Evolutionary conservation across 2,329 filamentous ascomycete genomes (phyloP).

Genomic region (Dactylellina leptospora): DNA sequence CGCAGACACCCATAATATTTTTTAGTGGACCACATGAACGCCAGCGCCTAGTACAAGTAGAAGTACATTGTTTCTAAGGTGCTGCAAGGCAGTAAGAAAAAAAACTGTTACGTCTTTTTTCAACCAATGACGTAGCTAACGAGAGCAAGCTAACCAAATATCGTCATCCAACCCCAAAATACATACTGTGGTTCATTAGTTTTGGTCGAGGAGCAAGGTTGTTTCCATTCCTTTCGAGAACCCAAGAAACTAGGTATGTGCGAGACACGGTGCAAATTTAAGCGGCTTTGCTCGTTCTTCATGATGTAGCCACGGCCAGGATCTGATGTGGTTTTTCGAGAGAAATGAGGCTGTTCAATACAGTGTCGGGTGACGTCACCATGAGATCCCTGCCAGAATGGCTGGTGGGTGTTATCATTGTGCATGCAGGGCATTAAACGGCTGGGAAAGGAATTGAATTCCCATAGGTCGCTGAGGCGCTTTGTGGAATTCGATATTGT

Average conservation of each 20-base stretch:
- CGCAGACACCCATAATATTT: conserved; percentile 23
- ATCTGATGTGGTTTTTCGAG: conserved; percentile 15
- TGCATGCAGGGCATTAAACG: conserved; percentile 49
- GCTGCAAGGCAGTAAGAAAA: conserved; percentile 25
- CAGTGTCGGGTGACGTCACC: conserved; percentile 50
- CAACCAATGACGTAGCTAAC: conserved; percentile 46
- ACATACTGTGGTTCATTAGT: conserved; percentile 9
- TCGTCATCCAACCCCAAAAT: conserved; percentile 51
- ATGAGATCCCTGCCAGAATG: conserved; percentile 47
- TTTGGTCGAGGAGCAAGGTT: conserved; percentile 6
- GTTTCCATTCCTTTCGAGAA: conserved; percentile 49
- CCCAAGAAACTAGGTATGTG: conserved; percentile 9
- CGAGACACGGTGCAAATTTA: conserved; percentile 17
- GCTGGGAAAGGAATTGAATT: conserved; percentile 20
- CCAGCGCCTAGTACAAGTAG: conserved; percentile 12
- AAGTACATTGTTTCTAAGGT: conserved; percentile 23
- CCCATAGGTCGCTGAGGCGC: conserved; percentile 34
- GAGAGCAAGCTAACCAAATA: conserved; percentile 45
- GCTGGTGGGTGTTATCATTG: conserved; percentile 52
- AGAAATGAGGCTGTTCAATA: conserved; percentile 47
- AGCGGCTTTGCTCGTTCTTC: conserved; percentile 20
- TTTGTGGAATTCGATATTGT: conserved; percentile 10
- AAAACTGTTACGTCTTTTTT: conserved; percentile 51
- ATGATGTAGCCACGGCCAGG: conserved; percentile 41
- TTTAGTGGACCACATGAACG: conserved; percentile 50